These are phyloP conservation scores for Colletotrichum spinosum DNA, from an alignment of 2,329 filamentous ascomycete species.

Conservation along the genomic window DNA sequence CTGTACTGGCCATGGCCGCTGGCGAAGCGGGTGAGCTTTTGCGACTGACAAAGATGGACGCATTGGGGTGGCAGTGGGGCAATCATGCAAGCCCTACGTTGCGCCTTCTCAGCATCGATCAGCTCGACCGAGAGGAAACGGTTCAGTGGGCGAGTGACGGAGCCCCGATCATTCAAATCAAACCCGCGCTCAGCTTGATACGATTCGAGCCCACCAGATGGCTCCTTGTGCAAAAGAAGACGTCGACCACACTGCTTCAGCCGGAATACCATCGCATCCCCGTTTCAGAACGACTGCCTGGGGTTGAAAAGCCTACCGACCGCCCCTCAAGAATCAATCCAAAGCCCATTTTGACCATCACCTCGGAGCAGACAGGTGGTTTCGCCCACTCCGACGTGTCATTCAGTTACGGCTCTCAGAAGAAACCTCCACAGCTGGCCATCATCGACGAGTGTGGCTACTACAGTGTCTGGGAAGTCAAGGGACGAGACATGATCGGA, in stretches of 20 bases:
- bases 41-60: constrained; percentile 62
- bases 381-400: constrained; percentile 70
- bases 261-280: constrained; percentile 60
- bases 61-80: constrained; percentile 67
- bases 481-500: constrained; percentile 48
- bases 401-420: constrained; percentile 66
- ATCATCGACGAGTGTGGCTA: constrained; percentile 73
- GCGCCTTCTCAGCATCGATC: constrained; percentile 57
- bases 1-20: constrained; percentile 59
- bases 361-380: constrained; percentile 63
- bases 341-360: constrained; percentile 66
- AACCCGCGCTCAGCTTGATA: constrained; percentile 56
- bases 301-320: constrained; percentile 38
- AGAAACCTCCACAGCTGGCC: constrained; percentile 70
- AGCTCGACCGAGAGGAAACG: constrained; percentile 57
- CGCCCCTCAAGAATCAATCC: constrained; percentile 64
- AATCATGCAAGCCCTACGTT: constrained; percentile 58
- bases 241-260: constrained; percentile 63
- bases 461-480: constrained; percentile 77
- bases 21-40: constrained; percentile 71
- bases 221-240: constrained; percentile 65
- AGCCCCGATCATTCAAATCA: constrained; percentile 62
- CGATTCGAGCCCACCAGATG: constrained; percentile 57
- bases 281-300: constrained; percentile 39
- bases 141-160: constrained; percentile 66